phyloP scores from a whole-genome alignment of 371 early-diverging fungal species.

The Nematocida displodere region DNA sequence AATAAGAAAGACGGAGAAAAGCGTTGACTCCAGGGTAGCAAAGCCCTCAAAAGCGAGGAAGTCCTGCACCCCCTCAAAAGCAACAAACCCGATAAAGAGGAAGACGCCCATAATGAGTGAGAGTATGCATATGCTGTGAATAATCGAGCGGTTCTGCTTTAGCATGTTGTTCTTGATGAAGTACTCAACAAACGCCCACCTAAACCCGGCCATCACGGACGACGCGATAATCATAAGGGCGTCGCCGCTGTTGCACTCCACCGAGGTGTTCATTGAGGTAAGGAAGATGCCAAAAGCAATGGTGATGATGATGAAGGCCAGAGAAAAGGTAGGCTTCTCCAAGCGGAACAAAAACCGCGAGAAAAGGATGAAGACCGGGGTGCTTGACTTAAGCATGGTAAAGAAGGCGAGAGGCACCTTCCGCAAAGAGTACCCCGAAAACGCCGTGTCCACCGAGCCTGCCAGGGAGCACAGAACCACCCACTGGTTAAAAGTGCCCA shows the following conservation, averaged over 20 bases:
- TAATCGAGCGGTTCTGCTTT: conserved; percentile 49
- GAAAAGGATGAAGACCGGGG: conserved; percentile 65
- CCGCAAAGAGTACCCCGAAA: conserved; percentile 60
- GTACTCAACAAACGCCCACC: conserved; percentile 65
- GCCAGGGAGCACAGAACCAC: conserved; percentile 58
- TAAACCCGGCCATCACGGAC: conserved; percentile 63
- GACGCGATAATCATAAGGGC: conserved; percentile 52
- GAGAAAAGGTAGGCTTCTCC: conserved; percentile 54
- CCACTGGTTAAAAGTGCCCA: conserved; percentile 44
- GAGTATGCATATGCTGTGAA: conserved; percentile 57
- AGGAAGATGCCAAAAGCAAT: conserved; percentile 63
- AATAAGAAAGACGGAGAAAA: conserved; percentile 53
- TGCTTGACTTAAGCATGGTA: conserved; percentile 64
- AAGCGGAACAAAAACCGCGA: conserved; percentile 61
- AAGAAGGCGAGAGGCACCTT: conserved; percentile 62
- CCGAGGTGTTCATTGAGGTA: conserved; percentile 52
- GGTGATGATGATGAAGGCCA: conserved; percentile 57
- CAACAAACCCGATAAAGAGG: conserved; percentile 51
- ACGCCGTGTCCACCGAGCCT: conserved; percentile 60
- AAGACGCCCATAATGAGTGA: conserved; percentile 60
- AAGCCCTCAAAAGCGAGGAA: conserved; percentile 58
- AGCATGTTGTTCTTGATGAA: conserved; percentile 51
- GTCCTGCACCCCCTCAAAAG: conserved; percentile 52
- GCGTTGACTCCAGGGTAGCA: conserved; percentile 8
- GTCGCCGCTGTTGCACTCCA: conserved; percentile 15